Conservation (phyloP, 1,139 yeast species). For the Suhomyces coccinellae region DNA sequence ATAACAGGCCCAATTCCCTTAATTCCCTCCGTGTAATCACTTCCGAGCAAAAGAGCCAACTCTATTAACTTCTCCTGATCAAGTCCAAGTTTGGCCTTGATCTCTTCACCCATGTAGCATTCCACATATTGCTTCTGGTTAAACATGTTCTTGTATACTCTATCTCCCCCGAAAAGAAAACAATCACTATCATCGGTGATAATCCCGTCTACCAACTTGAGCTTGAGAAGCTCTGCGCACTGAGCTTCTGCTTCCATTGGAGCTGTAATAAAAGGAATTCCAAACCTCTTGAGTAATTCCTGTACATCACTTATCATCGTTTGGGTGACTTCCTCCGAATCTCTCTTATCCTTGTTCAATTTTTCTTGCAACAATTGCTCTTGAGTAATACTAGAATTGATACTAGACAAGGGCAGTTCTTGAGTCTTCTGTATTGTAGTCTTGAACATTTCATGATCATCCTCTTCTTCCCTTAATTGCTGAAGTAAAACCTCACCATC, state of each 20-base stretch:
- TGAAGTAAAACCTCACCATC: constrained; percentile 69
- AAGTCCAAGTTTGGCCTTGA: constrained; percentile 67
- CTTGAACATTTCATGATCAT: constrained; percentile 68
- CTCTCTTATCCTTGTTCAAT: constrained; percentile 70
- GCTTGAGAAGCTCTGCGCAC: constrained; percentile 71
- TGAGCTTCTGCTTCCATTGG: constrained; percentile 99
- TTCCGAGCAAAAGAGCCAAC: constrained; percentile 79
- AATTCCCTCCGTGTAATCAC: constrained; percentile 92
- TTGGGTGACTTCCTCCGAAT: constrained; percentile 87
- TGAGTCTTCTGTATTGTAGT: constrained; percentile 37
- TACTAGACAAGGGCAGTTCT: constrained; percentile 20
- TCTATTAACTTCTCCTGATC: constrained; percentile 65
- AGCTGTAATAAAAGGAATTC: constrained; percentile 91
- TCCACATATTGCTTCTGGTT: constrained; percentile 92
- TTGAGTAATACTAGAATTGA: constrained; percentile 44
- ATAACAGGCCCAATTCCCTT: constrained; percentile 92
- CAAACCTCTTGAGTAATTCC: constrained; percentile 80
- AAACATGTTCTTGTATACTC: constrained; percentile 89
- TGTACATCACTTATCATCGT: constrained; percentile 90
- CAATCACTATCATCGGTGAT: constrained; percentile 98
- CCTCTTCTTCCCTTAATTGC: constrained; percentile 66
- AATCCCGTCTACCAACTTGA: constrained; percentile 87
- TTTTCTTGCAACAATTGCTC: constrained; percentile 59
- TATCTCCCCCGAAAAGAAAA: constrained; percentile 86
- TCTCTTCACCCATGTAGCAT: constrained; percentile 63